Base-by-base conservation (phyloP, 2,329 filamentous ascomycete species). In the Penicillium sp. region DNA sequence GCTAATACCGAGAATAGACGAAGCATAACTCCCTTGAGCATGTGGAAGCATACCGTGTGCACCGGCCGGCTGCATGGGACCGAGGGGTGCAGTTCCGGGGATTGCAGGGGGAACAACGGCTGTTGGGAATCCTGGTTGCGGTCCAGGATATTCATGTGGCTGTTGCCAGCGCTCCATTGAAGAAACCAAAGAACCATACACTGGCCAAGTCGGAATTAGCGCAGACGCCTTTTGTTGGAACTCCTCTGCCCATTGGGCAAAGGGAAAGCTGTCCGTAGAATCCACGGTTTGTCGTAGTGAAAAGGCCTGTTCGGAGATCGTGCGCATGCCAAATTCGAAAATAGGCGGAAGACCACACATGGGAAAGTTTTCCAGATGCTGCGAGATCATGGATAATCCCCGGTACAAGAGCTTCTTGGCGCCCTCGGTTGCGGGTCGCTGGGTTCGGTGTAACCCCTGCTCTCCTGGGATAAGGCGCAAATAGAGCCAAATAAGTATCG, bases 341-440 rank as follows among this genome's bases (percentile, higher is more conserved):
- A 76, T 52, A 1, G 74, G 74, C 2, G 73, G 73, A 4, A 75
- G 57, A 22, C 67, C 67, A 50, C 70, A 74, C 48, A 66, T 63
- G 8, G 63, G 63, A 44, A 76, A 76, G 41, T 75, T 74, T 12
- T 75, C 71, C 18, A 71, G 51, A 52, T 75, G 72, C 40, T 74
- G 69, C 8, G 67, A 64, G 6, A 75, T 53, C 53, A 75, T 70
- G 9, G 65, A 62, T n/a, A 74, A 59, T 2, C 66, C 68, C 9
- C 70, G 63, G 41, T 69, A 73, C 2, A 75, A 67, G 6, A 75
- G 60, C 49, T 73, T 73, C 63, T 70, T 73, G 9, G 71, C 69
- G 2, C 69, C 69, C 47, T 73, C 69, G 4, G 67, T 67, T 5
- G 71, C 65, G 1, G 68, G 67, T n/a, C 70, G 65, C 48, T 72